Evolutionary conservation across 768 basidiomycete species (phyloP).

Genomic region (Calocybe indica): DNA sequence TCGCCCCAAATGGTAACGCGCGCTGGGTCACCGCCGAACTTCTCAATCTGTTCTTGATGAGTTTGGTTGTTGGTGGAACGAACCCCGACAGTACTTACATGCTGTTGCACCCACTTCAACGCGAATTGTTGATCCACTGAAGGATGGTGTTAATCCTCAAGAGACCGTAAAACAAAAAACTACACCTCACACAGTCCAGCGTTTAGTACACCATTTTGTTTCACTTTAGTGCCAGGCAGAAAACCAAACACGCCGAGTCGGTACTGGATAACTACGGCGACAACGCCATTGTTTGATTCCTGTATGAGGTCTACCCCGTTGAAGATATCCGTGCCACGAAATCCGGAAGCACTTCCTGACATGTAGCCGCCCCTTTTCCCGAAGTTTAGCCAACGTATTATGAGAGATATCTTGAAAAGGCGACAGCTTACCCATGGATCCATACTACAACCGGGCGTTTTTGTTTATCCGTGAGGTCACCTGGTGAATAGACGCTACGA

Average conservation of each 20-base stretch:
- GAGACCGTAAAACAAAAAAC: conserved; percentile 1
- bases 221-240: conserved; percentile 35
- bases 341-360: conserved; percentile 19
- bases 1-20: conserved; percentile 51
- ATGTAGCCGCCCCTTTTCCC: conserved; percentile 25
- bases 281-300: conserved; percentile 24
- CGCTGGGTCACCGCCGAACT: conserved; percentile 53
- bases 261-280: conserved; percentile 36
- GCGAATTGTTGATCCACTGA: conserved; percentile 40
- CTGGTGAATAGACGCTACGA: conserved; percentile 31
- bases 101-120: conserved; percentile 38
- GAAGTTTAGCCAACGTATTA: not conserved
- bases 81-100: conserved; percentile 19
- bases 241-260: conserved; percentile 42
- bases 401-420: not conserved
- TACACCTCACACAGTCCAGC: conserved; percentile 35
- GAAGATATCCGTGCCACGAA: conserved; percentile 16
- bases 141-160: conserved; percentile 6
- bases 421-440: conserved; percentile 32
- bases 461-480: conserved; percentile 14
- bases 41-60: conserved; percentile 27
- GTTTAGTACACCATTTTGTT: conserved; percentile 37
- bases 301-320: conserved; percentile 25
- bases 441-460: conserved; percentile 33
- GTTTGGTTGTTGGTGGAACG: not conserved